Evolutionary conservation across 192 early-diverging fungal genomes (phyloP).

Genomic region (Rhizoclosmatium globosum): DNA sequence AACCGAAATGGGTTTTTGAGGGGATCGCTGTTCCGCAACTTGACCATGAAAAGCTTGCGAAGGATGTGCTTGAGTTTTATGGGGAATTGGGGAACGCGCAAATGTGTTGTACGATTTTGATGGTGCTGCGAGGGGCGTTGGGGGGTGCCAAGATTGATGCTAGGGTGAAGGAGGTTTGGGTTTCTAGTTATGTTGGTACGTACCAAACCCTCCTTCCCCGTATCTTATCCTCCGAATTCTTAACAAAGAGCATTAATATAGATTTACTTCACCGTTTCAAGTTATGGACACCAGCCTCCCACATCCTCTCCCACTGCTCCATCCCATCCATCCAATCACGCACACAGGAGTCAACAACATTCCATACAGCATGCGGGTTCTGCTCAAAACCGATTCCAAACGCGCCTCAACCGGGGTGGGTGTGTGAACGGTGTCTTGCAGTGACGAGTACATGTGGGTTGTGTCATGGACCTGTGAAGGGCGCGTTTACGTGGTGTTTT

Average conservation of each 20-base stretch:
- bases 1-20: constrained; percentile 32
- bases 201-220: not conserved
- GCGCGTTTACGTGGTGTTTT: constrained; percentile 82
- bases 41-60: constrained; percentile 54
- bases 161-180: constrained; percentile 71
- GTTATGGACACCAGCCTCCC: constrained; percentile 72
- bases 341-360: constrained; percentile 77
- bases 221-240: too few species aligned
- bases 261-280: constrained; percentile 77
- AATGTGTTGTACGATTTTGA: constrained; percentile 77
- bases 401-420: constrained; percentile 61
- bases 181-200: constrained; percentile 73
- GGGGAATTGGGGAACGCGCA: constrained; percentile 82
- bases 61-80: constrained; percentile 73
- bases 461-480: constrained; percentile 77
- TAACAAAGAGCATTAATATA: too few species aligned
- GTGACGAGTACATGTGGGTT: constrained; percentile 71
- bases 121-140: constrained; percentile 57
- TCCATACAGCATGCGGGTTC: constrained; percentile 73
- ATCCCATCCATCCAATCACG: constrained; percentile 50
- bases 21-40: constrained; percentile 42
- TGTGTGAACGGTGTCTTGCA: constrained; percentile 74
- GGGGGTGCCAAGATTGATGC: constrained; percentile 45
- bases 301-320: constrained; percentile 63
- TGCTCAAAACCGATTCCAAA: constrained; percentile 70